Evolutionary conservation across 139 green algal species (phyloP).

Genomic region (Monoraphidium neglectum): DNA sequence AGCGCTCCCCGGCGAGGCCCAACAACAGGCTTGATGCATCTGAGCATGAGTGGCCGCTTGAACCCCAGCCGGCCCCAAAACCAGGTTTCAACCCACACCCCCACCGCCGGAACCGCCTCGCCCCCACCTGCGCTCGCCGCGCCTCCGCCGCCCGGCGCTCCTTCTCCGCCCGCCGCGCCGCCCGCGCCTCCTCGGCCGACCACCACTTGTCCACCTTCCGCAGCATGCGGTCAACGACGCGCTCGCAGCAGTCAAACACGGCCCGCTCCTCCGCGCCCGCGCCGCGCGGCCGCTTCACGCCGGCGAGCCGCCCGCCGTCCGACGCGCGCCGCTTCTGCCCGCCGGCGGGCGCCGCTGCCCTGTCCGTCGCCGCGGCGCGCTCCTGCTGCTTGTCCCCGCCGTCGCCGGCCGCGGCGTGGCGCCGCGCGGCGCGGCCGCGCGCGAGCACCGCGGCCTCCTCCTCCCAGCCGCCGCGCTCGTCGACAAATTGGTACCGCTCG

Average conservation of each 20-base stretch:
- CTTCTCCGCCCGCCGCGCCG: slow-evolving; percentile 7
- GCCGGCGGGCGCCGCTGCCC: not conserved
- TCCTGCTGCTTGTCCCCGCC: not conserved
- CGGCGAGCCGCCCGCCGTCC: too few relatives aligned
- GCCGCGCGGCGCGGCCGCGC: slow-evolving; percentile 21
- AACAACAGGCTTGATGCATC: not conserved
- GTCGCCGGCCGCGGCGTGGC: not conserved
- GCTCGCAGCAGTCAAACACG: slow-evolving; percentile 31
- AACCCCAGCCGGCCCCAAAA: slow-evolving; percentile 6
- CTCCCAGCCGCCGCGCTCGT: slow-evolving; percentile 35
- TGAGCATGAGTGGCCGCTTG: not conserved
- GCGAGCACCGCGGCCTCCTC: slow-evolving; percentile 27
- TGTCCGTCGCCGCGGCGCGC: not conserved
- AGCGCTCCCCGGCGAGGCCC: not conserved
- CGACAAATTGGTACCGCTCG: slow-evolving; percentile 28
- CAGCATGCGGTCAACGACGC: slow-evolving; percentile 33
- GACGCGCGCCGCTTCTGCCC: not conserved
- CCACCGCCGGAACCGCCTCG: too few relatives aligned
- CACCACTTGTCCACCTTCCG: slow-evolving; percentile 16
- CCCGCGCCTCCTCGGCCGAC: slow-evolving; percentile 9
- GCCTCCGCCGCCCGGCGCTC: slow-evolving; percentile 2
- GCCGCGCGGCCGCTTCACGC: slow-evolving; percentile 5
- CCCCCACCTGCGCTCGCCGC: too few relatives aligned
- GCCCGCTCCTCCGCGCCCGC: slow-evolving; percentile 16
- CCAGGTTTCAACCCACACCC: not conserved